phyloP scores from a whole-genome alignment of 768 basidiomycete species.

The Macrolepiota fuliginosa region DNA sequence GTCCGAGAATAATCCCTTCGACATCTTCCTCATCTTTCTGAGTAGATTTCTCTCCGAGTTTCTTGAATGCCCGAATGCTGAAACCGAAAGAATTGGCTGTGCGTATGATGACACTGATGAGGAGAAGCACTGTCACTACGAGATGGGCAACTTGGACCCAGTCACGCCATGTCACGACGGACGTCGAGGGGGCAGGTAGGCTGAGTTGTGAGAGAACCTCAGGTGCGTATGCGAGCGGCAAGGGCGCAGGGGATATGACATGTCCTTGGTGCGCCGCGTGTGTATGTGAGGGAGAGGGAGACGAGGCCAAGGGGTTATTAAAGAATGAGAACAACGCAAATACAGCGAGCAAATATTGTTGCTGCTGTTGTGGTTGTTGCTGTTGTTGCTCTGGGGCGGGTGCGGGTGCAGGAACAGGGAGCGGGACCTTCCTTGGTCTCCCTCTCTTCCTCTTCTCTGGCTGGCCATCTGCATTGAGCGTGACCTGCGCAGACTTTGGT shows the following conservation, averaged over 20 bases:
- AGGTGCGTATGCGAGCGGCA: conserved; percentile 31
- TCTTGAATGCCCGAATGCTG: conserved; percentile 17
- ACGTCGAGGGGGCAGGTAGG: conserved; percentile 21
- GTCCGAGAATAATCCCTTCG: conserved; percentile 14
- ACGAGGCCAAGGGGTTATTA: conserved; percentile 64
- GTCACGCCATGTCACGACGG: conserved; percentile 40
- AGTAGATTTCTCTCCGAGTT: conserved; percentile 8
- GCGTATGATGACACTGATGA: conserved; percentile 47
- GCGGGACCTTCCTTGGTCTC: conserved; percentile 70
- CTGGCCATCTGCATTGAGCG: conserved; percentile 23
- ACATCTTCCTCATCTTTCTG: conserved; percentile 11
- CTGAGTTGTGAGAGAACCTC: conserved; percentile 29
- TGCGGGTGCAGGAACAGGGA: conserved; percentile 31
- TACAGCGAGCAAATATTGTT: conserved; percentile 76
- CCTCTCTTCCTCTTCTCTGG: conserved; percentile 85
- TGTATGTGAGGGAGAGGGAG: conserved; percentile 29
- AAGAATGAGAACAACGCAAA: conserved; percentile 88
- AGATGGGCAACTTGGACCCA: conserved; percentile 65
- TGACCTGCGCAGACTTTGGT: conserved; percentile 29
- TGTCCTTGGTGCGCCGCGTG: conserved; percentile 46
- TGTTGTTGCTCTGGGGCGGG: conserved; percentile 18
- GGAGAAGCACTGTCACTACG: conserved; percentile 59
- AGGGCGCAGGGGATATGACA: conserved; percentile 37
- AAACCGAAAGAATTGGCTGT: conserved; percentile 28
- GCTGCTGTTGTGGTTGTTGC: conserved; percentile 27